A percentile compares a stretch with the other conserved stretches of the same genome.
These are phyloP conservation scores for Kodamaea suecica DNA, from an alignment of 1,139 yeast species.

Conservation along the genomic window DNA sequence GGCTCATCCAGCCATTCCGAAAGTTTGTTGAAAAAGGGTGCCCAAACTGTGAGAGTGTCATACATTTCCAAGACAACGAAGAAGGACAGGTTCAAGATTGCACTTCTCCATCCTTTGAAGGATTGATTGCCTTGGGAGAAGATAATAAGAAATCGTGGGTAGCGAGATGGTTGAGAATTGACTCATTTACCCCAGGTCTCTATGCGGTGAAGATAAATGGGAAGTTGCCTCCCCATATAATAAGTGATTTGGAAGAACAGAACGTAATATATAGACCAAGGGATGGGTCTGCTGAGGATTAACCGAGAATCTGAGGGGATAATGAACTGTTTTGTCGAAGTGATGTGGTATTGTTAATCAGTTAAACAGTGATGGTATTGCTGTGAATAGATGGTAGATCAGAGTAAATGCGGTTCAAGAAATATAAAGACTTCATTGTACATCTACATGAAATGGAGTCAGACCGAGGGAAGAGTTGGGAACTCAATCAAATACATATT, in stretches of 20 bases:
- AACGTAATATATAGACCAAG: slow-evolving; percentile 88
- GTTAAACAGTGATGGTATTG: no score
- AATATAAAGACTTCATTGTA: no score
- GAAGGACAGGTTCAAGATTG: slow-evolving; percentile 84
- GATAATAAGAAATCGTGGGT: slow-evolving; percentile 88
- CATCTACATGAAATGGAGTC: no score
- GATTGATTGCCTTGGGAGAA: slow-evolving; percentile 86
- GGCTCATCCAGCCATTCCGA: slow-evolving; percentile 75
- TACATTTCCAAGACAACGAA: slow-evolving; percentile 76
- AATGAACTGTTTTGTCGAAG: no score
- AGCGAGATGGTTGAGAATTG: slow-evolving; percentile 93
- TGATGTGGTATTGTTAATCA: no score
- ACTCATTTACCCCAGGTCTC: slow-evolving; percentile 83
- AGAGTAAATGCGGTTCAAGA: no score
- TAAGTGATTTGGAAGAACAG: slow-evolving; percentile 66
- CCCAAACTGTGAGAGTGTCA: slow-evolving; percentile 93
- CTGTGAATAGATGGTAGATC: no score
- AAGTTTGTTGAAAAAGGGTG: slow-evolving; percentile 83
- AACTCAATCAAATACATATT: no score
- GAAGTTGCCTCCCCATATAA: slow-evolving; percentile 81
- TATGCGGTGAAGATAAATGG: slow-evolving; percentile 95
- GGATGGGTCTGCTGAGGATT: slow-evolving; percentile 92
- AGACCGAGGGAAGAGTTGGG: no score
- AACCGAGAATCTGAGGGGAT: slow-evolving; percentile 7
- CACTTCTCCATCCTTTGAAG: slow-evolving; percentile 96